Percentiles rank a stretch among this genome's conserved stretches.
Evolutionary conservation across 805 yeast species (phyloP).

Genomic region (Candida chilensis): DNA sequence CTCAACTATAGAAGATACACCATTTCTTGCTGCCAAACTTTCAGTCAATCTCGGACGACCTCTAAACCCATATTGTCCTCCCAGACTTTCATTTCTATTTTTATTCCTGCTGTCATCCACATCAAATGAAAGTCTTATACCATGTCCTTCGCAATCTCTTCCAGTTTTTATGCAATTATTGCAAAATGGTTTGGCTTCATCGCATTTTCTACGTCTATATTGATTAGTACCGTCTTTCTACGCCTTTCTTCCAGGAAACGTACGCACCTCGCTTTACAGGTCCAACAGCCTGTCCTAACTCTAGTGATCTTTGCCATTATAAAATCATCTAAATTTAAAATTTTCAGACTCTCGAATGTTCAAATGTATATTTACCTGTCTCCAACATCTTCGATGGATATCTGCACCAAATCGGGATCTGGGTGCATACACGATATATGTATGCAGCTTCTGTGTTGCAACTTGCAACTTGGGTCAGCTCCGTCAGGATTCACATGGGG

Average conservation of each 20-base stretch:
- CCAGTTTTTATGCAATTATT: slow-evolving; percentile 35
- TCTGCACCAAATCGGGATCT: too few relatives aligned
- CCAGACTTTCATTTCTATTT: slow-evolving; percentile 20
- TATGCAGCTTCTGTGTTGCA: too few relatives aligned
- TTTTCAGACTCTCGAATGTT: neutral
- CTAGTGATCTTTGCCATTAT: slow-evolving; percentile 33
- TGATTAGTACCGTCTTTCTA: slow-evolving; percentile 5
- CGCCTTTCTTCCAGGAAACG: neutral
- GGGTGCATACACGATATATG: too few relatives aligned
- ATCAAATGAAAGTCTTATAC: slow-evolving; percentile 36
- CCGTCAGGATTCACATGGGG: too few relatives aligned
- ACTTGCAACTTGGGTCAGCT: too few relatives aligned
- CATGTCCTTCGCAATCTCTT: slow-evolving; percentile 41
- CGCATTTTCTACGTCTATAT: slow-evolving; percentile 43
- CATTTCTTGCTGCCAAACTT: slow-evolving; percentile 13
- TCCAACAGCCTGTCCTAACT: slow-evolving; percentile 51
- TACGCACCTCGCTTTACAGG: slow-evolving; percentile 40
- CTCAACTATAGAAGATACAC: neutral
- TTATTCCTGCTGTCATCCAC: slow-evolving; percentile 35
- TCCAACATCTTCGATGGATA: too few relatives aligned
- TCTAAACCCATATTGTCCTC: slow-evolving; percentile 25
- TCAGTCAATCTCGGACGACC: slow-evolving; percentile 31
- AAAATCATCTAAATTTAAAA: too few relatives aligned
- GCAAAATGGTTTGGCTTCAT: slow-evolving; percentile 44
- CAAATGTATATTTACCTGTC: neutral